Base-by-base conservation (phyloP, 1,284 basidiomycete genomes). In the Rhodotorula mucilaginosa region DNA sequence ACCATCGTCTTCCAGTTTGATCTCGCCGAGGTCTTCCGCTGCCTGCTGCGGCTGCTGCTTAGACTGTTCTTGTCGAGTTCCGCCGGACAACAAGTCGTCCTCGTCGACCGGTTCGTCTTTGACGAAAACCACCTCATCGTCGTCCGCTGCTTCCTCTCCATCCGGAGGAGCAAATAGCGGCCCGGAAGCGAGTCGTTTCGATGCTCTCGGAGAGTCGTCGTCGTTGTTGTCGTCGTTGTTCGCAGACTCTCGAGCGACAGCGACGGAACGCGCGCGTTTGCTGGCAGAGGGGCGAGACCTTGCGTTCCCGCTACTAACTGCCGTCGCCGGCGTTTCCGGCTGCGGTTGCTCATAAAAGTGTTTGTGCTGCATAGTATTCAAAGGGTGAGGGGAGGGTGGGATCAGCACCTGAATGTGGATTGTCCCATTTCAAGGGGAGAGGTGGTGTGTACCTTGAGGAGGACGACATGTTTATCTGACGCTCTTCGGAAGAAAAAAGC, bases 401-500 rank as follows among this genome's bases (percentile, higher is more conserved):
- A 46, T 10, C 13, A 15, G 12, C 47, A 48, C 29, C 21, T 3
- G 46, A 8, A 49, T 34, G 59, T 2, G 31, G 13, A 51, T 19
- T 44, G 12, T 44, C 39, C 39, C 39, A 44, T 44, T 44, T 44
- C 39, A 23, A 13, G 7, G 15, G 54, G 34, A 39, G 10, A 18
- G n/a, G 13, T 5, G 39, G 12, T 8, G 12, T 8, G 39, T 44
- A 78, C 80, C 72, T 81, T 81, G 70, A 81, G 75, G 31, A 83
- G 68, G 12, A 83, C 82, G 23, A 79, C 80, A 63, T 82, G 82
- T 26, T 79, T 69, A 56, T 80, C 74, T n/a, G 71, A 73, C 61
- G 79, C 76, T 54, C 76, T 73, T 23, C 80, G 77, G 71, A 83
- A 82, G 71, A 81, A 82, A 75, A 80, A 83, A 3, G 81, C 80